A percentile compares a stretch with the other conserved stretches of the same genome.
Evolutionary conservation across 2,329 filamentous ascomycete genomes (phyloP).

Genomic region (Pestalotiopsis sp.): DNA sequence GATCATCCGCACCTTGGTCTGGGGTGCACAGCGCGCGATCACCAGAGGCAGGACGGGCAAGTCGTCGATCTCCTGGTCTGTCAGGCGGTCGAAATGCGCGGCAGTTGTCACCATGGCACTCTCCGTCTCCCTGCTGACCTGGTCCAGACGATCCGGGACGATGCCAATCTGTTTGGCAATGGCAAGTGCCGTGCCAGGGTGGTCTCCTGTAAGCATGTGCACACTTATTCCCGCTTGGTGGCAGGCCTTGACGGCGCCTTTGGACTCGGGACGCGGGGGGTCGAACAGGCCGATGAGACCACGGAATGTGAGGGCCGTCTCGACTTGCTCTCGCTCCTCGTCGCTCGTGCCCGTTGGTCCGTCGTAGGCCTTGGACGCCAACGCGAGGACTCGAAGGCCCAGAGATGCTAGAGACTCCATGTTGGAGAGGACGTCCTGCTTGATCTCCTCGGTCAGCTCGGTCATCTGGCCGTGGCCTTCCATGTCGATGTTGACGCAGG

Average conservation of each 20-base stretch:
- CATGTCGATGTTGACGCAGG: slow-evolving; percentile 47
- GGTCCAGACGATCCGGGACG: slow-evolving; percentile 29
- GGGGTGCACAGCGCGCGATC: slow-evolving; percentile 67
- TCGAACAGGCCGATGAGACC: slow-evolving; percentile 34
- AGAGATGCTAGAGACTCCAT: slow-evolving; percentile 61
- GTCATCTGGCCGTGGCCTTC: slow-evolving; percentile 32
- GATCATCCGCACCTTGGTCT: slow-evolving; percentile 74
- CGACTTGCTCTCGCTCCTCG: slow-evolving; percentile 5
- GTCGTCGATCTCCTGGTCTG: slow-evolving; percentile 62
- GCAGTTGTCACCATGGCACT: slow-evolving; percentile 50
- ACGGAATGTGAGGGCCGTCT: slow-evolving; percentile 3
- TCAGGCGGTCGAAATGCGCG: slow-evolving; percentile 61
- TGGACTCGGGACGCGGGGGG: slow-evolving; percentile 62
- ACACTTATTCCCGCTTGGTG: slow-evolving; percentile 56
- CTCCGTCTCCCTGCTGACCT: slow-evolving; percentile 3
- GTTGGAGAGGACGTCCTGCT: slow-evolving; percentile 55
- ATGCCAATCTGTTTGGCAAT: slow-evolving; percentile 61
- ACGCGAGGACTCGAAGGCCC: slow-evolving; percentile 64
- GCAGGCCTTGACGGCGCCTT: slow-evolving; percentile 50
- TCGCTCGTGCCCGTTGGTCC: slow-evolving; percentile 18
- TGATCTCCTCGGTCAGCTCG: slow-evolving; percentile 46
- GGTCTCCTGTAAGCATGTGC: slow-evolving; percentile 63
- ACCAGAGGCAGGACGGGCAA: slow-evolving; percentile 67
- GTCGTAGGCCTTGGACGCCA: slow-evolving; percentile 52
- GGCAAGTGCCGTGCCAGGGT: slow-evolving; percentile 56